Base-by-base conservation (phyloP, 192 early-diverging fungal species). In the Coemansia reversa region DNA sequence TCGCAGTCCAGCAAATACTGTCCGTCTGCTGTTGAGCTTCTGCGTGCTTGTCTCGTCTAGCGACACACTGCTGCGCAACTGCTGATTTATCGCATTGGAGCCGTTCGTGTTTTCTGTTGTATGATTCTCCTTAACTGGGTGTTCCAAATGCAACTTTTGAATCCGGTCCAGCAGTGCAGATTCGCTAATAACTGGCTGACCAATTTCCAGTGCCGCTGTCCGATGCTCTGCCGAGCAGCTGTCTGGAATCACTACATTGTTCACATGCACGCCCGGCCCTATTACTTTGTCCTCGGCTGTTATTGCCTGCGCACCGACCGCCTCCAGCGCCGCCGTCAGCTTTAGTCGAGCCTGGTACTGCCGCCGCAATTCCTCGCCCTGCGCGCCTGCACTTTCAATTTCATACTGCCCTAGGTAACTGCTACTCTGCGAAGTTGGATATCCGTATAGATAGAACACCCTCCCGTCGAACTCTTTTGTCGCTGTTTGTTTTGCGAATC, bases 351-450 rank as follows among this genome's bases (percentile, higher is more conserved):
- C 67, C 48, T 58, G 52, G 29, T 65, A 51, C 12, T 58, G 62
- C 48, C 73, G 61, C 2, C 73, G 66, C n/a, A 75, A 51, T 35
- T 69, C 66, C 52, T 75, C 73, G 33, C 62, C 67, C 24, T 66
- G 67, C 14, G 66, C 73, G 56, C 69, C 67, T n/a, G 73, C 20
- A 6, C 29, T 33, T 20, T 75, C 66, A 35, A 75, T 65, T 64
- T 27, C 62, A 3, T 45, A 35, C 9, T 45, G 22, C 1, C 51
- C 58, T n/a, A 47, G 28, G 11, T 60, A 51, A 28, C 29, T 4
- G 14, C 64, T 51, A 14, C 16, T 45, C 2, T 28, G 32, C 14
- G 56, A 20, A 7, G n/a, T 12, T 23, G 73, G 65, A 51, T 66
- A 75, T 5, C 73, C 67, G 50, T 65, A 62, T 16, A 75, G 48